phyloP scores from a whole-genome alignment of 2,329 filamentous ascomycete species.

The Epichloe hybrida region DNA sequence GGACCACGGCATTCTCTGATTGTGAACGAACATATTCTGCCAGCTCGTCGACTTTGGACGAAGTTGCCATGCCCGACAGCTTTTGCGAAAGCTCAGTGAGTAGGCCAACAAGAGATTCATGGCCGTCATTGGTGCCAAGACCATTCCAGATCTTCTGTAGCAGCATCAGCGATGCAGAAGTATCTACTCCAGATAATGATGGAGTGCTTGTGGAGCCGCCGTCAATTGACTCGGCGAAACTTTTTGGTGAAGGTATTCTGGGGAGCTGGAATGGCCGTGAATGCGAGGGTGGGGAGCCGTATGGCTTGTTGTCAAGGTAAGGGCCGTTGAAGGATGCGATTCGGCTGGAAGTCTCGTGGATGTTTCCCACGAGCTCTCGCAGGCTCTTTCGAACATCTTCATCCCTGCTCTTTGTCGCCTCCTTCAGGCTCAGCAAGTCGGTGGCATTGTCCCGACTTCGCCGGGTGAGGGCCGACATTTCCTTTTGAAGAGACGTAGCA shows the following conservation, averaged over 20 bases:
- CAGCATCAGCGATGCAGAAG: slow-evolving; percentile 51
- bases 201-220: slow-evolving; percentile 59
- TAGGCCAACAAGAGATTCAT: slow-evolving; percentile 56
- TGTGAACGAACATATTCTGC: slow-evolving; percentile 45
- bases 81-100: slow-evolving; percentile 63
- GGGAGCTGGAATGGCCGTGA: slow-evolving; percentile 63
- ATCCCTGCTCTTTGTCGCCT: slow-evolving; percentile 83
- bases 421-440: slow-evolving; percentile 84
- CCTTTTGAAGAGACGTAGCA: slow-evolving; percentile 75
- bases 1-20: slow-evolving; percentile 29
- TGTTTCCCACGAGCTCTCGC: slow-evolving; percentile 61
- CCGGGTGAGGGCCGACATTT: slow-evolving; percentile 82
- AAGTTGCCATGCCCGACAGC: slow-evolving; percentile 48
- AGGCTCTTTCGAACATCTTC: slow-evolving; percentile 93
- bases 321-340: slow-evolving; percentile 38
- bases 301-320: slow-evolving; percentile 59
- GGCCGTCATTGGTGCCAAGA: slow-evolving; percentile 95
- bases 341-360: slow-evolving; percentile 40
- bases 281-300: slow-evolving; percentile 51
- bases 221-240: slow-evolving; percentile 67
- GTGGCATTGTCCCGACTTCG: slow-evolving; percentile 95
- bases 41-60: slow-evolving; percentile 55
- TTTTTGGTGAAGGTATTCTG: slow-evolving; percentile 73
- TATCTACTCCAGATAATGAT: slow-evolving; percentile 45
- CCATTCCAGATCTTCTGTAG: slow-evolving; percentile 90